Percentiles rank a stretch among this genome's conserved stretches.
Conservation (phyloP, 139 green algal genomes). For the Tetratostichococcus sp. region DNA sequence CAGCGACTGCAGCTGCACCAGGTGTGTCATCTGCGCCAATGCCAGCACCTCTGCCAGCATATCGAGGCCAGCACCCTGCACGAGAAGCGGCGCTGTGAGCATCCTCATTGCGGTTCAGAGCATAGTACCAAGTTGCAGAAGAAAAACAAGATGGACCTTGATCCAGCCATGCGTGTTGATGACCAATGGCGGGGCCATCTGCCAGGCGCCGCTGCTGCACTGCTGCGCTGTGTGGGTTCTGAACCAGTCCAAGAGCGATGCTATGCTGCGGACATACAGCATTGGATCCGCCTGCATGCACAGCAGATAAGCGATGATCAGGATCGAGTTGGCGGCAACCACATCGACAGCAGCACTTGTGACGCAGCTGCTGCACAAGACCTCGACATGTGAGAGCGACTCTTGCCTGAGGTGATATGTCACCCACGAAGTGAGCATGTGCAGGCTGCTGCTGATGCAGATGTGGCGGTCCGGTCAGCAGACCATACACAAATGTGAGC, state of each 20-base stretch:
- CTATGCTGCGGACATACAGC: constrained; percentile 49
- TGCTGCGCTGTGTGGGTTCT: constrained; percentile 1
- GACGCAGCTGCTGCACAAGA: no score
- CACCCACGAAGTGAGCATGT: constrained; percentile 54
- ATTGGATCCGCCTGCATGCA: constrained; percentile 48
- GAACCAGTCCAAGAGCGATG: constrained; percentile 45
- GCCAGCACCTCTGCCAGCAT: constrained; percentile 52
- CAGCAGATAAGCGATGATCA: no score
- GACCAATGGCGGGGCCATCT: constrained; percentile 51
- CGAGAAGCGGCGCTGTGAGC: neutral
- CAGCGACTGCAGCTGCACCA: constrained; percentile 38
- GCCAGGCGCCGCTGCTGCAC: neutral
- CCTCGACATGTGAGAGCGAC: no score
- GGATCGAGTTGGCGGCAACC: no score
- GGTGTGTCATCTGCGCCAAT: constrained; percentile 36
- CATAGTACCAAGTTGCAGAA: neutral
- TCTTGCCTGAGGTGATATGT: constrained; percentile 43
- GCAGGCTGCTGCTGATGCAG: constrained; percentile 40
- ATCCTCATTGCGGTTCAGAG: no score
- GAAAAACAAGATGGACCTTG: constrained; percentile 24
- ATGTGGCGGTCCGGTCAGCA: constrained; percentile 63
- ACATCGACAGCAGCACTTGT: no score
- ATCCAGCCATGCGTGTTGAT: constrained; percentile 87
- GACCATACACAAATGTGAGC: constrained; percentile 41
- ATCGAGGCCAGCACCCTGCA: constrained; percentile 68